phyloP scores from a whole-genome alignment of 306 rosid genomes.

The Malus sylvestris region DNA sequence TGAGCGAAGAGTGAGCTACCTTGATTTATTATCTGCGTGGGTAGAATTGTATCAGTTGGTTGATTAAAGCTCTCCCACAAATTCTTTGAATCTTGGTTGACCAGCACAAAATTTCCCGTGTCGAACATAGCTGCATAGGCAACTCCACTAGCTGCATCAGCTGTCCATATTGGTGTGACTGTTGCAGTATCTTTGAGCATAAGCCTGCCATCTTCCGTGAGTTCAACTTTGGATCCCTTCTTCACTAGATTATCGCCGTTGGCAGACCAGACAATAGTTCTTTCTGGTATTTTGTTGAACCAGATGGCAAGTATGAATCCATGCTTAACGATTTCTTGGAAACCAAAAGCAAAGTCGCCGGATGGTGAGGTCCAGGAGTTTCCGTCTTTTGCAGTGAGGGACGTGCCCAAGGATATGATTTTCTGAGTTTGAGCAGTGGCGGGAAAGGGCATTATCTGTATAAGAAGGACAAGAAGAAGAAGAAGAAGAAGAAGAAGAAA shows the following conservation, averaged over 20 bases:
- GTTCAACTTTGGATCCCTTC: not conserved
- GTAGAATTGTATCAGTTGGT: constrained; percentile 62
- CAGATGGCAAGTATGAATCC: constrained; percentile 34
- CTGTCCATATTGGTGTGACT: not conserved
- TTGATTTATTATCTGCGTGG: constrained; percentile 20
- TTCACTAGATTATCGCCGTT: not conserved
- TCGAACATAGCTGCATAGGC: not conserved
- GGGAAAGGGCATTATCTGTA: not conserved
- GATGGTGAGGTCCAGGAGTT: constrained; percentile 24
- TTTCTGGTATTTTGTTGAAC: constrained; percentile 31
- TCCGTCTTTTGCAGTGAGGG: constrained; percentile 9
- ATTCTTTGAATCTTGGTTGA: not conserved
- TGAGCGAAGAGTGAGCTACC: not conserved
- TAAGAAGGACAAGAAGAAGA: not conserved
- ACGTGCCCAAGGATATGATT: not conserved
- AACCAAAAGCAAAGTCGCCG: constrained; percentile 40
- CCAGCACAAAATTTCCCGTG: constrained; percentile 24
- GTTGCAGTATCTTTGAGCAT: not conserved
- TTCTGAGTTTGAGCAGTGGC: constrained; percentile 19
- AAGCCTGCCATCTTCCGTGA: not conserved
- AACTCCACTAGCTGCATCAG: not conserved
- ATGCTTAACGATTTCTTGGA: constrained; percentile 3
- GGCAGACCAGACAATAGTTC: constrained; percentile 15
- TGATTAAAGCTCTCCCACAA: constrained; percentile 48
- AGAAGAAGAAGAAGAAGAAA: not conserved